Percentiles rank a stretch among this genome's conserved stretches.
Conservation (phyloP, 768 basidiomycete genomes). For the Zangia roseola region DNA sequence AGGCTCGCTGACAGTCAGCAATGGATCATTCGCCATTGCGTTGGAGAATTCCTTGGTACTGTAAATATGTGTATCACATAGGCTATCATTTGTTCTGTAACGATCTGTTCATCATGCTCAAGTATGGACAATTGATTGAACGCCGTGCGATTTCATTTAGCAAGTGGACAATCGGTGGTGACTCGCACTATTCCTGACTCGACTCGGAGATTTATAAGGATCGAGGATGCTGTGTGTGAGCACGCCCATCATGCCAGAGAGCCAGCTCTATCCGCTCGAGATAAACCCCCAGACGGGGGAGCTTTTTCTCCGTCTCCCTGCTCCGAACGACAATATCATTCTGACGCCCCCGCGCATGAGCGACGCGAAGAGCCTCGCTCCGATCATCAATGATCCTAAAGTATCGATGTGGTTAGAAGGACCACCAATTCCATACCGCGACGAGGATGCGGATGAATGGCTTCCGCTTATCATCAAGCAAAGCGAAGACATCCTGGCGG, state of each 20-base stretch:
- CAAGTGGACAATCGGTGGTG: too few species aligned
- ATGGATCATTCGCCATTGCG: too few species aligned
- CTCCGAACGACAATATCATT: conserved; percentile 52
- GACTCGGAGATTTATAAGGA: background rate
- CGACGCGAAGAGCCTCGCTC: conserved; percentile 39
- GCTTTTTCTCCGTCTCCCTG: conserved; percentile 52
- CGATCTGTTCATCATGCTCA: too few species aligned
- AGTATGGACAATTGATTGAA: too few species aligned
- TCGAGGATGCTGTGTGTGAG: background rate
- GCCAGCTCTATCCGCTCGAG: conserved; percentile 40
- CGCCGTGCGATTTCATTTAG: too few species aligned
- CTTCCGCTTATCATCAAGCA: conserved; percentile 18
- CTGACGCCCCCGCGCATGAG: conserved; percentile 54
- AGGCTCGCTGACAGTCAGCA: too few species aligned
- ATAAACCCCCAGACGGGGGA: conserved; percentile 45
- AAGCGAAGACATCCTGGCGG: conserved; percentile 21
- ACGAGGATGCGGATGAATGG: conserved; percentile 42
- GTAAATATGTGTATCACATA: too few species aligned
- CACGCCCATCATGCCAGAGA: conserved; percentile 12
- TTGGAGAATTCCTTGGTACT: too few species aligned
- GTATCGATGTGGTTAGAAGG: conserved; percentile 46
- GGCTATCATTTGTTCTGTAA: too few species aligned
- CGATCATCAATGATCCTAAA: conserved; percentile 47
- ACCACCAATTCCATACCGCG: conserved; percentile 55
- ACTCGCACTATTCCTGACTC: too few species aligned